Evolutionary conservation across 106 monocot genomes (phyloP), one percentile per base, ranked within the genome.

Genomic region (Posidonia australis): DNA sequence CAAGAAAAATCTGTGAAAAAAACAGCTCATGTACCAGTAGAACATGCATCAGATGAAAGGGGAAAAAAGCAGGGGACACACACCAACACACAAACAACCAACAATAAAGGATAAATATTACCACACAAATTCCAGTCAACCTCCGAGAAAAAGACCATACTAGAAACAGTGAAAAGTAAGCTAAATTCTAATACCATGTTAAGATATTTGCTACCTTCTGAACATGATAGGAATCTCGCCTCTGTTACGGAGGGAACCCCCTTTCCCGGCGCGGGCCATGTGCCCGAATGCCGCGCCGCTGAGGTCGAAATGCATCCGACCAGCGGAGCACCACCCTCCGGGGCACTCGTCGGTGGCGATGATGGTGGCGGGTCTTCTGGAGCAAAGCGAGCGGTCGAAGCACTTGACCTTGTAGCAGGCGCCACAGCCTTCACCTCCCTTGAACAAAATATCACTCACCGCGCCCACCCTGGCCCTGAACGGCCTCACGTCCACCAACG

Each of bases 281-380:
- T 89, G 81, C 30, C 93, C 71, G 75, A 89, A 93, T 3, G 89
- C 93, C 41, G 86, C 93, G 62, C 93, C 93, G 60, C 93, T 86
- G 67, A 93, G 76, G 54, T 93, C 93, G 69, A 93, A 93, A 68
- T 89, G 93, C 19, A 78, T 81, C 18, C 81, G 71, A 13, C 86
- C 93, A 54, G 52, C 69, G 64, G 88, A 72, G 68, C 93, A 93
- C 75, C 81, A 83, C 0, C 92, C 92, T 29, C 93, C 93, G 31
- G 93, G 93, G 54, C 93, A 93, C 71, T 93, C 89, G 67, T 93
- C 93, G 67, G 89, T 93, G 62, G 89, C 73, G 70, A 93, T 86
- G 54, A 89, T 56, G 24, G 93, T 93, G 58, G 88, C 93, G 13
- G 93, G 76, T 18, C 93, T 78, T 44, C 86, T 74, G 3, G 89